phyloP scores from a whole-genome alignment of 108 stramenopile species.

The Phaeodactylum tricornutum region DNA sequence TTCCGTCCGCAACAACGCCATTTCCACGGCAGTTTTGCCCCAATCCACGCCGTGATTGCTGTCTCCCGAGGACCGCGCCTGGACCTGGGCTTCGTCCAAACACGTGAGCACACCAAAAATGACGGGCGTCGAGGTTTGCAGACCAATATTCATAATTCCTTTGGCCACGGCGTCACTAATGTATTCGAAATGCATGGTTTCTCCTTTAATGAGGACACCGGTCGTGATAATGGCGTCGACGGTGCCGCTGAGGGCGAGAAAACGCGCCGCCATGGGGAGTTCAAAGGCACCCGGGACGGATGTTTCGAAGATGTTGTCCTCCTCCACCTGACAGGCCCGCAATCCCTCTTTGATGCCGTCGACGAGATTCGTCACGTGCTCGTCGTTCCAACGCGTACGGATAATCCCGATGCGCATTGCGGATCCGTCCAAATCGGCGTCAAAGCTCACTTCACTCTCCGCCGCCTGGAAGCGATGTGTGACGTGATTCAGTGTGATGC shows the following conservation, averaged over 20 bases:
- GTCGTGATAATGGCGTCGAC: slow-evolving; percentile 93
- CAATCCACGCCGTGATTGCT: slow-evolving; percentile 93
- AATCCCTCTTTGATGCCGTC: slow-evolving; percentile 55
- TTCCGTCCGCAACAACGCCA: slow-evolving; percentile 81
- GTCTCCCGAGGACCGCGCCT: slow-evolving; percentile 57
- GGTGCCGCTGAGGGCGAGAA: slow-evolving; percentile 87
- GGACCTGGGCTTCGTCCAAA: slow-evolving; percentile 78
- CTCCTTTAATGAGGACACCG: slow-evolving; percentile 97
- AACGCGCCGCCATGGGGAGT: slow-evolving; percentile 89
- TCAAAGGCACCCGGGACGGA: slow-evolving; percentile 96
- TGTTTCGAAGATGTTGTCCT: slow-evolving; percentile 85
- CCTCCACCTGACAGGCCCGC: slow-evolving; percentile 76
- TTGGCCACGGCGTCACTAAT: slow-evolving; percentile 87
- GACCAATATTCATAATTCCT: slow-evolving; percentile 92
- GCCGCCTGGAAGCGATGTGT: slow-evolving; percentile 35
- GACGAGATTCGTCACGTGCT: slow-evolving; percentile 75
- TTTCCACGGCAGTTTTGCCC: slow-evolving; percentile 95
- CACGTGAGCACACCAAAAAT: slow-evolving; percentile 92
- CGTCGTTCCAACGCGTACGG: slow-evolving; percentile 84
- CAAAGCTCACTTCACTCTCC: slow-evolving; percentile 75
- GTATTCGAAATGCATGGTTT: slow-evolving; percentile 99
- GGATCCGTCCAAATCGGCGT: slow-evolving; percentile 56
- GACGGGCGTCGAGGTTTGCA: slow-evolving; percentile 70
- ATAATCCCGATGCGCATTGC: slow-evolving; percentile 76
- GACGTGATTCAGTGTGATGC: neutral